Conservation (phyloP, 2,329 filamentous ascomycete species). For the Thelonectria olida region DNA sequence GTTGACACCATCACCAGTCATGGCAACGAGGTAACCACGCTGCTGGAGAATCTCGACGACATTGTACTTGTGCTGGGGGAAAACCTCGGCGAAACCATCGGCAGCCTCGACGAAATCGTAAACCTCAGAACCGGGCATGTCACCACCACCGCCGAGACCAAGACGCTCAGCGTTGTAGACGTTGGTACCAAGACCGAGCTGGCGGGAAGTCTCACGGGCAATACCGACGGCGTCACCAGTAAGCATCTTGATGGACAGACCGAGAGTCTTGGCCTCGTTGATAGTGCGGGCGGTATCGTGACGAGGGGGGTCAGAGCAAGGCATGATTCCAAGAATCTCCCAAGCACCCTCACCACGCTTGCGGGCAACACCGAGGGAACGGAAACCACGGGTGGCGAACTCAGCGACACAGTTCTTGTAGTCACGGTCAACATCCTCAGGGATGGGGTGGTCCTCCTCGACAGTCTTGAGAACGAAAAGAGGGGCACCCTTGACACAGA, state of each 20-base stretch:
- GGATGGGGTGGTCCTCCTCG: conserved; percentile 83
- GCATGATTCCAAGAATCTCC: conserved; percentile 96
- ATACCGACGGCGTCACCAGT: conserved; percentile 95
- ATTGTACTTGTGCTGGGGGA: conserved; percentile 87
- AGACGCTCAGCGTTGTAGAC: conserved; percentile 94
- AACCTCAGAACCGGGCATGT: conserved; percentile 92
- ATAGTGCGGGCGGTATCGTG: conserved; percentile 92
- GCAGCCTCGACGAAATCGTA: conserved; percentile 96
- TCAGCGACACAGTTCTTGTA: conserved; percentile 95
- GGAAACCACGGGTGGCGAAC: conserved; percentile 92
- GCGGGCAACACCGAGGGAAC: conserved; percentile 91
- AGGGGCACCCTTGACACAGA: conserved; percentile 91
- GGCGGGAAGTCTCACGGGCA: conserved; percentile 88
- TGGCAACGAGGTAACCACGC: conserved; percentile 92
- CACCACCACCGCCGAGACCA: conserved; percentile 87
- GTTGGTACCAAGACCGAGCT: conserved; percentile 91
- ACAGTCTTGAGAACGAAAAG: conserved; percentile 88
- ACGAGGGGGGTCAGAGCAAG: conserved; percentile 89
- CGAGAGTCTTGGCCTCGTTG: conserved; percentile 86
- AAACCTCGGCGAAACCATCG: conserved; percentile 94
- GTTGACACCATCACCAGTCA: conserved; percentile 97
- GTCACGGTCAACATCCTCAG: conserved; percentile 78
- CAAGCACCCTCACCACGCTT: conserved; percentile 83
- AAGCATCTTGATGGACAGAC: conserved; percentile 94
- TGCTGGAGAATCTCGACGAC: conserved; percentile 88